Evolutionary conservation across 805 yeast species (phyloP), one percentile per base, ranked within the genome.

Genomic region (Candida nonsorbophila): DNA sequence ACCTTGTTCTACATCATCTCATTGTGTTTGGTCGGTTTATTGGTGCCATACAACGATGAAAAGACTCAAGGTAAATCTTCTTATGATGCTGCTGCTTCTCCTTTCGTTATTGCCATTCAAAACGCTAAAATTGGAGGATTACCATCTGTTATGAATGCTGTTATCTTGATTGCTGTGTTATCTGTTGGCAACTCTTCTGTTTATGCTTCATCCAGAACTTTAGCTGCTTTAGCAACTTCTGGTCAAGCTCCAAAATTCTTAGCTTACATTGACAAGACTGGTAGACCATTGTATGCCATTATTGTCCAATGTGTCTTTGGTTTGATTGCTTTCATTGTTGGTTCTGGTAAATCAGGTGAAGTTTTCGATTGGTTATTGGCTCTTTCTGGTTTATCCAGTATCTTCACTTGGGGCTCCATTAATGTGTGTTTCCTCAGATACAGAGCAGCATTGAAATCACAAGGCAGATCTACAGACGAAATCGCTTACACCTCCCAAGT

Each of bases 401-500:
- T 67, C 8, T 67, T 71, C 49, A 68, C 74, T 0, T 71, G 77
- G 77, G 57, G 61, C 11, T 60, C 75, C 3, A 67, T 70, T 27
- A 54, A 64, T 29, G 23, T 62, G 7, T 59, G 69, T 32, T 66
- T 58, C 35, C 47, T 71, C 28, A 53, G 72, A 42, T 69, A 69
- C 47, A 59, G 90, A 66, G 54, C 65, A 34, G 90, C 83, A 6
- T 55, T 86, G 57, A 49, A 52, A 2, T 67, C 55, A 5, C 85
- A 81, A 56, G 86, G 86, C 27, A 72, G 88, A 61, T 51, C 64
- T n/a, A 60, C 77, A 7, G 75, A 73, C 34, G 92, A 84, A 53
- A 61, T 84, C 28, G 67, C 79, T 0, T 85, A 74, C 57, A 66
- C 62, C 25, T 70, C 94, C 4, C 80, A 77, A 34, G 62, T 71